Evolutionary conservation across 2,329 filamentous ascomycete genomes (phyloP).

Genomic region (Penicillium verrucosum): DNA sequence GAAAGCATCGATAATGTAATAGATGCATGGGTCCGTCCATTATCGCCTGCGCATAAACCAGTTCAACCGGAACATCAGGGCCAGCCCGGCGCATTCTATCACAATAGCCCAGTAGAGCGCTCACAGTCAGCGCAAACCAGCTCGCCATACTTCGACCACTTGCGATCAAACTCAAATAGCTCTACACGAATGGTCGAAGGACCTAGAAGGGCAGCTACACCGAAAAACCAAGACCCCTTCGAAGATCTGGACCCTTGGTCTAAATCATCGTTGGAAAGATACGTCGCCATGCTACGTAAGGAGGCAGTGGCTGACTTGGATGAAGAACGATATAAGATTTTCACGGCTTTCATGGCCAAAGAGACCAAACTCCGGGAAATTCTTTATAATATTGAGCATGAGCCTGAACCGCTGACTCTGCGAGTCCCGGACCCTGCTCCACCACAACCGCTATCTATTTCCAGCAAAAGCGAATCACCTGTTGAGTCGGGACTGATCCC

Average conservation of each 20-base stretch:
- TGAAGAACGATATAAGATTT: conserved; percentile 53
- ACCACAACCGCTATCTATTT: conserved; percentile 7
- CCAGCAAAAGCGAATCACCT: conserved; percentile 11
- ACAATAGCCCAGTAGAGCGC: conserved; percentile 13
- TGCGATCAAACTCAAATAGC: conserved; percentile 2
- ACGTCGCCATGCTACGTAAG: conserved; percentile 53
- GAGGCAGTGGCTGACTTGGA: conserved; percentile 50
- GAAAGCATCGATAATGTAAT: conserved; percentile 46
- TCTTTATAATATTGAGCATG: conserved; percentile 49
- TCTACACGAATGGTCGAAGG: conserved; percentile 9
- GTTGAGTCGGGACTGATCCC: conserved; percentile 36
- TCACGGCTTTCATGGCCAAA: conserved; percentile 50
- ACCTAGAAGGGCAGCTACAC: conserved; percentile 4
- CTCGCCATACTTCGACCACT: neutral
- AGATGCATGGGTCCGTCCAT: conserved; percentile 42
- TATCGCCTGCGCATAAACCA: conserved; percentile 24
- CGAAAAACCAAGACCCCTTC: conserved; percentile 43
- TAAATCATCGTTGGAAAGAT: conserved; percentile 54
- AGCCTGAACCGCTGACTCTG: conserved; percentile 23
- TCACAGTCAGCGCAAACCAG: conserved; percentile 10
- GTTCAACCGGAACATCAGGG: conserved; percentile 8
- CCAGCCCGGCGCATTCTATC: conserved; percentile 10
- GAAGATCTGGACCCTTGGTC: conserved; percentile 57
- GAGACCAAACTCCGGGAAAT: conserved; percentile 49
- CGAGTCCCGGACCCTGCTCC: conserved; percentile 9